Base-by-base conservation (phyloP, 345 rosid genomes). In the Turnera subulata region DNA sequence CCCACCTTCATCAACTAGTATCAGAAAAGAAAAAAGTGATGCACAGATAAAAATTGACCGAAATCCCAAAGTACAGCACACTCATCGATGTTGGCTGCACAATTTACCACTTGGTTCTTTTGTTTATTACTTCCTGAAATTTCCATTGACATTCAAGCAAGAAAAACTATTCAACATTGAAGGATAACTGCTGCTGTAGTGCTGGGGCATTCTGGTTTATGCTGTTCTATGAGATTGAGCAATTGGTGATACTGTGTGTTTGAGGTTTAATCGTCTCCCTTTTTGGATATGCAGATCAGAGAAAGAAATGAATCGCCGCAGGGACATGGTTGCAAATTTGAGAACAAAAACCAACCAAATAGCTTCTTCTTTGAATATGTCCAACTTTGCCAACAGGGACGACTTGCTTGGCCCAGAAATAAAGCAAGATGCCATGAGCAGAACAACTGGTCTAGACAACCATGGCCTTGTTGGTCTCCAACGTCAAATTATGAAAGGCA, bases 221-320 rank as follows among this genome's bases (percentile, higher is more conserved):
- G n/a, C n/a, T 21, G 44, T 11, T 53, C 20, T 38, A 15, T 20
- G 35, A 29, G 4, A 29, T 29, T 29, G 5, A 3, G 35, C 35
- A 29, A 29, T 29, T 29, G 5, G 8, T 8, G 5, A 29, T 35
- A 2, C 4, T 56, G 60, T 23, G 11, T 0, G 13, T 43, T 18
- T 10, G n/a, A 5, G 35, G 20, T 22, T 24, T 39, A 6, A 11
- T 22, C 19, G 20, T 12, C 2, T 42, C 11, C 51, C 13, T 32
- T 47, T 54, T 61, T 38, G 52, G 20, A 18, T 73, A 14, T 13
- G 39, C 86, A 93, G 97, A 58, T 80, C 97, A 5, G 97, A 85
- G 70, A 93, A 84, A 72, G 99, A 93, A 82, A 82, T 89, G 84
- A 93, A 93, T 65, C 87, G 90, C 37, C 96, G 99, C 50, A 90